Evolutionary conservation across 805 yeast genomes (phyloP), one percentile per base, ranked within the genome.

Genomic region (Wickerhamiella hasegawae): DNA sequence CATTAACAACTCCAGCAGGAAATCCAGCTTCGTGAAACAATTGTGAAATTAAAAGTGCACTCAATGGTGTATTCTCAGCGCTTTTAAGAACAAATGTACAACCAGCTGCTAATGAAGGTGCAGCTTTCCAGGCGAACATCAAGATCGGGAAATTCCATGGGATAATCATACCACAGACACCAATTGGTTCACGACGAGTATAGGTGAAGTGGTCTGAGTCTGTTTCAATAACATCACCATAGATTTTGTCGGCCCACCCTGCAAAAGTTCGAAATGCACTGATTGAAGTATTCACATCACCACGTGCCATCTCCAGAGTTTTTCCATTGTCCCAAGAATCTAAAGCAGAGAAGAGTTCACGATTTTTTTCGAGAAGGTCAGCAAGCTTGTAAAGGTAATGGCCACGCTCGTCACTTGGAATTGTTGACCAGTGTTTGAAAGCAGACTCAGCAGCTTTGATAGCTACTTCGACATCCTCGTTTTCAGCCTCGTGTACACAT

Each of bases 81-180:
- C 93, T 70, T 66, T 85, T 85, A 60, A 85, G 63, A 32, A 85
- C 90, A 46, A 80, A 68, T 37, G 84, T 71, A 69, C 83, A 82
- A 62, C 94, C 94, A 36, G 93, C 71, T 38, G 92, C 92, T 45
- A 84, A 59, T 38, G 92, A 93, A 32, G 96, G 95, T 39, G 85
- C 94, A 42, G 85, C 64, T 60, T 85, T 85, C 96, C 96, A 85
- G 20, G 92, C 66, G 65, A 83, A 78, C 90, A 85, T 85, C 56
- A 82, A 68, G 47, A 85, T 61, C 43, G 96, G 96, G 73, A 83
- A 85, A 64, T 85, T 85, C 96, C 96, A 85, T 48, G 96, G 95
- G 47, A 85, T 84, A 53, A 85, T 80, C 59, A 82, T 93, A 40
- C 94, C 96, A 57, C 93, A 82, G 32, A 85, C 95, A 55, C 95